Conservation (phyloP, 2,329 filamentous ascomycete species). For the Nemania sp. region DNA sequence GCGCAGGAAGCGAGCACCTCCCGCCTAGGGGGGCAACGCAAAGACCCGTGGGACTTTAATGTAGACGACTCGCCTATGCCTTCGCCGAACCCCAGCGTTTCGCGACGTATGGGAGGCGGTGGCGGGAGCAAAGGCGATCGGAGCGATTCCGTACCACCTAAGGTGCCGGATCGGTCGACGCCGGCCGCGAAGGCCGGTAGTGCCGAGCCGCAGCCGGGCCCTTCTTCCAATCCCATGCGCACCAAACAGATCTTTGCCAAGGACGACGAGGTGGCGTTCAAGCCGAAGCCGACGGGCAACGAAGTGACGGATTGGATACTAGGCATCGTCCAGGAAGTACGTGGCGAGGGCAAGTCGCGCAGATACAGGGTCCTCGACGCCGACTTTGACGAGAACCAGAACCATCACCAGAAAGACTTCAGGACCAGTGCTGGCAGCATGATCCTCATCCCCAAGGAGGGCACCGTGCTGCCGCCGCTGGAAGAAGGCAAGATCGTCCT, state of each 20-base stretch:
- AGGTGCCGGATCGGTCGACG: constrained; percentile 49
- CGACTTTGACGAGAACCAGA: constrained; percentile 71
- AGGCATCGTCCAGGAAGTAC: constrained; percentile 75
- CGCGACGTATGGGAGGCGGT: constrained; percentile 43
- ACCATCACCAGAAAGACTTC: constrained; percentile 69
- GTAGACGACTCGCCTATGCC: constrained; percentile 50
- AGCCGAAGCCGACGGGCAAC: constrained; percentile 57
- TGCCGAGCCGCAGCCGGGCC: constrained; percentile 54
- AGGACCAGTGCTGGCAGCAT: constrained; percentile 74
- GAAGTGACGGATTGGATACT: constrained; percentile 71
- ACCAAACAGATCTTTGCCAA: constrained; percentile 63
- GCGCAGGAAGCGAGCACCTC: constrained; percentile 42
- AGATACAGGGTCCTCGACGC: constrained; percentile 81
- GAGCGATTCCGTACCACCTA: constrained; percentile 57
- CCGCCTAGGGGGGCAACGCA: constrained; percentile 35
- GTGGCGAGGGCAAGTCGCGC: constrained; percentile 76
- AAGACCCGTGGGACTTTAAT: constrained; percentile 50
- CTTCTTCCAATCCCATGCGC: constrained; percentile 44
- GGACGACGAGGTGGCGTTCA: constrained; percentile 70
- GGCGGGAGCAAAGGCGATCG: constrained; percentile 45
- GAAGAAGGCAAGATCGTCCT: constrained; percentile 73
- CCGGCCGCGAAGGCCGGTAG: constrained; percentile 46
- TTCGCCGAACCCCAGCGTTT: constrained; percentile 44
- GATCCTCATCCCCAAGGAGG: constrained; percentile 71
- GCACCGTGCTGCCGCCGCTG: constrained; percentile 61